Conservation (phyloP, 306 rosid species). For the Glycine soja region DNA sequence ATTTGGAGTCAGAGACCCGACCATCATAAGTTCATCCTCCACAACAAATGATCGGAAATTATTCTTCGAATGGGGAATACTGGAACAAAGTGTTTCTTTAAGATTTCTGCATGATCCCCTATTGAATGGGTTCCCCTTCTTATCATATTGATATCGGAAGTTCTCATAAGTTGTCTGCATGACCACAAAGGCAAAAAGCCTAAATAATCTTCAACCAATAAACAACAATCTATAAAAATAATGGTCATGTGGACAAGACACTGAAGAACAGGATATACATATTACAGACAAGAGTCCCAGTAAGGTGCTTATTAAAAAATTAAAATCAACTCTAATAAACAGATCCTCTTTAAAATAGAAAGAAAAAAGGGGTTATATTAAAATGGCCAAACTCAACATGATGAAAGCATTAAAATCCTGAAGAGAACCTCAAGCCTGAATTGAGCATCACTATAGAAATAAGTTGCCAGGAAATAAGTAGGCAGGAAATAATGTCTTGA, state of each 20-base stretch:
- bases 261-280: constrained; percentile 11
- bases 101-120: constrained; percentile 63
- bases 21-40: constrained; percentile 60
- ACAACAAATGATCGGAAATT: constrained; percentile 63
- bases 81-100: constrained; percentile 68
- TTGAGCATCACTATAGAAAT: background rate
- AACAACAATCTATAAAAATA: constrained; percentile 21
- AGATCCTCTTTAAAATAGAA: background rate
- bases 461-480: background rate
- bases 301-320: background rate
- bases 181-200: constrained; percentile 28
- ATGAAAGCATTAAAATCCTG: constrained; percentile 11
- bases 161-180: constrained; percentile 95
- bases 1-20: constrained; percentile 56
- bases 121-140: constrained; percentile 81
- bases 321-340: background rate
- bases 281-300: background rate
- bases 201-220: constrained; percentile 8
- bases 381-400: constrained; percentile 14
- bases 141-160: constrained; percentile 84
- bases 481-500: background rate
- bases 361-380: constrained; percentile 8
- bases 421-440: constrained; percentile 11
- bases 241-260: background rate
- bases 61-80: constrained; percentile 60